phyloP scores from a whole-genome alignment of 202 grass and related monocot genomes.

The Thinopyrum obtusiflorum region DNA sequence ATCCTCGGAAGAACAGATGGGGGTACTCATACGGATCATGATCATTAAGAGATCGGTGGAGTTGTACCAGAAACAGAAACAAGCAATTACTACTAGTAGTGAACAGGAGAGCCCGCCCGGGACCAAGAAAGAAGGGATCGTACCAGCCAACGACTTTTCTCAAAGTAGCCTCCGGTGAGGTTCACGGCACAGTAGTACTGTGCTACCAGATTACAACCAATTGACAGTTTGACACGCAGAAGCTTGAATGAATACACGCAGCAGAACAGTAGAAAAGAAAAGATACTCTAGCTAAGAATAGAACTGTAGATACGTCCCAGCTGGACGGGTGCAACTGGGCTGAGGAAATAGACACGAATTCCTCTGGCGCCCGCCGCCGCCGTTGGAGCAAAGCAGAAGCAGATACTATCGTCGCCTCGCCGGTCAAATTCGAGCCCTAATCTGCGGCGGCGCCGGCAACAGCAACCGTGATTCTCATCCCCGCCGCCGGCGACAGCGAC shows the following conservation, averaged over 20 bases:
- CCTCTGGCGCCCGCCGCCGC: neutral
- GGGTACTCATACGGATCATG: neutral
- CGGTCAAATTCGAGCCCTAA: neutral
- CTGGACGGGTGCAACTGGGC: neutral
- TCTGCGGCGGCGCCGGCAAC: neutral
- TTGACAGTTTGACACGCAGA: neutral
- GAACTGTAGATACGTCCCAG: neutral
- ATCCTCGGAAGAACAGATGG: neutral
- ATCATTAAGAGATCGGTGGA: neutral
- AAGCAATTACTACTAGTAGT: neutral
- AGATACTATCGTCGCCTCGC: neutral
- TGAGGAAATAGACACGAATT: neutral
- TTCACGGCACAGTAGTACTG: neutral
- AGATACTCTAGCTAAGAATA: neutral
- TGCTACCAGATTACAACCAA: neutral
- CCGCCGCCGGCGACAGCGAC: neutral
- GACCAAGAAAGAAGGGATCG: neutral
- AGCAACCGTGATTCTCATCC: neutral
- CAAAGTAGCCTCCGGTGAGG: neutral
- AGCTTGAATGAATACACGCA: neutral
- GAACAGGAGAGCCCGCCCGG: neutral
- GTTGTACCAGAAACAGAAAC: neutral
- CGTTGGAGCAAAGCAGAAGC: neutral
- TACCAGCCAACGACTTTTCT: neutral
- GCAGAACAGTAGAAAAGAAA: neutral